Base-by-base conservation (phyloP, 345 rosid species). In the Garcia nutans region DNA sequence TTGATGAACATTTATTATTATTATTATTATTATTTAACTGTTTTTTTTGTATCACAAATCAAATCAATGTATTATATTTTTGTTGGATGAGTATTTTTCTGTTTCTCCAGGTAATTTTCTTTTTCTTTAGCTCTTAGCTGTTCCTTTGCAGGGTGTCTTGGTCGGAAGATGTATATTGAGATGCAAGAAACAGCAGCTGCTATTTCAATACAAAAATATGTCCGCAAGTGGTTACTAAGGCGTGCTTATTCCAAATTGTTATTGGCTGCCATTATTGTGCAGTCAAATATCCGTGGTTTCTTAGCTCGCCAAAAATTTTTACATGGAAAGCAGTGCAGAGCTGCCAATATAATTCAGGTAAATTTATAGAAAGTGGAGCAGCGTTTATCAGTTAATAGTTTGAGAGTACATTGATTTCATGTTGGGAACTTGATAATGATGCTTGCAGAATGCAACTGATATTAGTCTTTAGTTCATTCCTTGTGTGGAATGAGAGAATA, bases 321-420 rank as follows among this genome's bases (percentile, higher is more conserved):
- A 72, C 78, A 76, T 67, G 80, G 65, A 74, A 96, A 85, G 93
- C 85, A 84, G 77, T 86, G 81, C n/a, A 86, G 83, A 82, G 94
- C 98, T 83, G 93, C 97, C 13, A 64, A 79, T 28, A 49, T 88
- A 12, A 91, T 96, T 83, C 98, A 93, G 99, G 99, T 93, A 77
- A 73, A 28, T 71, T 2, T 55, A 23, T 16, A 17, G 33, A 41
- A 60, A 37, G 37, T 57, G 42, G 50, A 8, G 41, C 74, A 24
- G 33, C 54, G 66, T 76, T 60, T 33, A n/a, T 49, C 17, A 62
- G 50, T 72, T 31, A 37, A 57, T 22, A 17, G 11, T 68, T 54
- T 24, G 13, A 17, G 19, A 6, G 3, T 11, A n/a, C 23, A 0
- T 0, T 44, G 23, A 8, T 15, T 54, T 54, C 42, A 52, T 45